Conservation (phyloP, 257 asterid species). For the Lithospermum erythrorhizon region DNA sequence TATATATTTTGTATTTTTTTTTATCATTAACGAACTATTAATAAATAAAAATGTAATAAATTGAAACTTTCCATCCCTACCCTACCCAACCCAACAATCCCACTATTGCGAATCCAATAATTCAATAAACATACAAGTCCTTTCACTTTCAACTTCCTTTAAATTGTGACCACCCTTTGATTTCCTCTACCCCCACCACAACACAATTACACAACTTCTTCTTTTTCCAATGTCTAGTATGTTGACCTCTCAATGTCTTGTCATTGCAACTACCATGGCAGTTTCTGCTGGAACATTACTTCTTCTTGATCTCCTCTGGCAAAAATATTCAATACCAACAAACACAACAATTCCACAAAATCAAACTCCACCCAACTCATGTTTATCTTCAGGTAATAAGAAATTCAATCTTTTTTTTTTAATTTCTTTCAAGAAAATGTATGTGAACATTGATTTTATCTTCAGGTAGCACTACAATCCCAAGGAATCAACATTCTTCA, state of each 20-base stretch:
- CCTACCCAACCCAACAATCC: neutral
- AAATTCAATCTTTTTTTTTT: too few species aligned
- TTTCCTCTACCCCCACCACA: neutral
- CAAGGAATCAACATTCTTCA: constrained; percentile 7
- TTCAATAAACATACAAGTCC: neutral
- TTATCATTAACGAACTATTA: too few species aligned
- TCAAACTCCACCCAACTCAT: too few species aligned
- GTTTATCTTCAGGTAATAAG: too few species aligned
- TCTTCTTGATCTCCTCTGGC: constrained; percentile 45
- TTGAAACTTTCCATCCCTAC: too few species aligned
- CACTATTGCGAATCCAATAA: neutral
- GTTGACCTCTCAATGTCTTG: constrained; percentile 53
- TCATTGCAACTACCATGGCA: constrained; percentile 77
- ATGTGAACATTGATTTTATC: too few species aligned
- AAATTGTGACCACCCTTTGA: constrained; percentile 2
- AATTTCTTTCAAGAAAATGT: too few species aligned
- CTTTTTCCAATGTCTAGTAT: constrained; percentile 20
- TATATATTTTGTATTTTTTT: too few species aligned
- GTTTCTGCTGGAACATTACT: constrained; percentile 66
- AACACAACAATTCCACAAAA: neutral
- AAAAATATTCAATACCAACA: constrained; percentile 15
- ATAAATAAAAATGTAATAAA: too few species aligned
- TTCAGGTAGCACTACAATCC: too few species aligned
- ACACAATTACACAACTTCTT: too few species aligned
- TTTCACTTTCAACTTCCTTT: neutral